Evolutionary conservation across 768 basidiomycete species (phyloP).

Genomic region (Mycena capillaripes): DNA sequence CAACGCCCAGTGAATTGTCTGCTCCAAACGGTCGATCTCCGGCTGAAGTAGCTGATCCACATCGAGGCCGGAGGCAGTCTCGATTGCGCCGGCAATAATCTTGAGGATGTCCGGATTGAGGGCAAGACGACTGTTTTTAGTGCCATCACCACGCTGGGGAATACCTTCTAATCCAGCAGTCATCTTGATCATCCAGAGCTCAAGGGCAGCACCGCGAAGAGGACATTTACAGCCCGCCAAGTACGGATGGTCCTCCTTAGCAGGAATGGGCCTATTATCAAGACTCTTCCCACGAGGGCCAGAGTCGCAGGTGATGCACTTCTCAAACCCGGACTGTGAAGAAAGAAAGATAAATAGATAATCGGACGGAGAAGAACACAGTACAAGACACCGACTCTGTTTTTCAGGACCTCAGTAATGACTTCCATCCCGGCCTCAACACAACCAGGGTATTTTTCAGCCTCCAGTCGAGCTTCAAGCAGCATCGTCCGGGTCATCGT

Average conservation of each 20-base stretch:
- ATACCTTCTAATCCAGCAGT: not conserved
- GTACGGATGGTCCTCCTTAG: not conserved
- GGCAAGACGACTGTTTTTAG: not conserved
- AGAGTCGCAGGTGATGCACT: slow-evolving; percentile 1
- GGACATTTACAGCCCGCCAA: slow-evolving; percentile 10
- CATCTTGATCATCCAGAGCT: slow-evolving; percentile 13
- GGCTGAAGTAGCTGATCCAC: not conserved
- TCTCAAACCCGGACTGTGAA: not conserved
- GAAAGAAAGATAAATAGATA: not conserved
- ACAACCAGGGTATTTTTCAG: not conserved
- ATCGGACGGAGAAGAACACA: not conserved
- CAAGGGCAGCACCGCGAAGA: slow-evolving; percentile 6
- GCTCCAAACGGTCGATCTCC: not conserved
- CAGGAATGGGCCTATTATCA: not conserved
- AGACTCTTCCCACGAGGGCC: not conserved
- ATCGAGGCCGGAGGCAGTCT: not conserved
- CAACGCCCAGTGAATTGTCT: slow-evolving; percentile 1
- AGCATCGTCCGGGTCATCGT: not conserved
- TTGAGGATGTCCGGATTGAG: slow-evolving; percentile 11
- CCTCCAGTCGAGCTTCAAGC: not conserved
- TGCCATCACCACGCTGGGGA: not conserved
- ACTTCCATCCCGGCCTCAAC: not conserved
- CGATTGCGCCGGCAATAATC: not conserved
- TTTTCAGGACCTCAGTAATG: not conserved
- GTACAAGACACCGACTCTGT: not conserved